Evolutionary conservation across 192 early-diverging fungal species (phyloP).

Genomic region (Spizellomyces sp.): DNA sequence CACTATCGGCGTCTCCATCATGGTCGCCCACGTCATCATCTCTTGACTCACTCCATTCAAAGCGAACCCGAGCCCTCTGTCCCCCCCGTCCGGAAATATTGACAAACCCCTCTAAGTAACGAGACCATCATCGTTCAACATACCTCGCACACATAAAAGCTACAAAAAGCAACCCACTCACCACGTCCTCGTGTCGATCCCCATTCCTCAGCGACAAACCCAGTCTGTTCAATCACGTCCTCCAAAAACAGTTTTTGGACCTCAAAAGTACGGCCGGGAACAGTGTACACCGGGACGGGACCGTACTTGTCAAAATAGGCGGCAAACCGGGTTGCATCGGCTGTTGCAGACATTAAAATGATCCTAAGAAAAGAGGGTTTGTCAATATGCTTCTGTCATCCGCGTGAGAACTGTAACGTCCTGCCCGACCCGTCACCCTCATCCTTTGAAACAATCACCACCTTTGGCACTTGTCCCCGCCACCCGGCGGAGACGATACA

Average conservation of each 20-base stretch:
- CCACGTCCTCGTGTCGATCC: constrained; percentile 43
- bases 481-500: too few species aligned
- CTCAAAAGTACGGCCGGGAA: constrained; percentile 64
- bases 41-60: too few species aligned
- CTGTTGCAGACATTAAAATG: constrained; percentile 77
- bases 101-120: constrained; percentile 52
- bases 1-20: too few species aligned
- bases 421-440: too few species aligned
- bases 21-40: too few species aligned
- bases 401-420: too few species aligned
- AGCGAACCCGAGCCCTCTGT: too few species aligned
- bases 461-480: neutral
- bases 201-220: constrained; percentile 35
- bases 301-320: constrained; percentile 42
- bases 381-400: too few species aligned
- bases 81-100: too few species aligned
- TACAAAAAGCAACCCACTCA: neutral
- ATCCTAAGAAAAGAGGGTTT: constrained; percentile 31
- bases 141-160: too few species aligned
- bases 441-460: too few species aligned
- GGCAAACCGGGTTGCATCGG: constrained; percentile 58
- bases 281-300: constrained; percentile 35
- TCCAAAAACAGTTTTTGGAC: constrained; percentile 61
- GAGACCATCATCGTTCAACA: constrained; percentile 43
- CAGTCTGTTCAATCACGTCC: constrained; percentile 64